Base-by-base conservation (phyloP, 225 moss, liverwort and hornwort genomes). In the Polytrichum formosum region DNA sequence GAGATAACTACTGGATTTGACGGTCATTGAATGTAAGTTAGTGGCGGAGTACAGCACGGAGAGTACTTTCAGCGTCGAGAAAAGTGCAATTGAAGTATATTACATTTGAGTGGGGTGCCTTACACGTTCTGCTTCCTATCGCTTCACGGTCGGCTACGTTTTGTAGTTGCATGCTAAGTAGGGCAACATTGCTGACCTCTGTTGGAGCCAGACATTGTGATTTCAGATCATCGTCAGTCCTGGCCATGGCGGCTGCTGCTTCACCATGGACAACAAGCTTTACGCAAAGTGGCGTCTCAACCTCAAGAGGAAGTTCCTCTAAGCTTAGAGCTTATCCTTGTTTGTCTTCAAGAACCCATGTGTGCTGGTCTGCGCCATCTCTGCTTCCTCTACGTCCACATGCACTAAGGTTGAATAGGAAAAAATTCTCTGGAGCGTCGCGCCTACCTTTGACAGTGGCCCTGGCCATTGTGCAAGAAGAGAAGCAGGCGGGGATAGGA, bases 241-340 rank as follows among this genome's bases (percentile, higher is more conserved):
- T 74, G 84, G 80, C 78, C 19, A 77, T 78, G 81, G 78, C 78
- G 10, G 23, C 20, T 22, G 61, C 17, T 22, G 61, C 29, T 17
- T 73, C 71, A 27, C 73, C 61, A 21, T 76, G 71, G 74, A 67
- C 69, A 28, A 46, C 13, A 46, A 46, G 46, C 16, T 4, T 13
- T 4, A 16, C 46, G 46, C 46, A 46, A 46, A 46, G 16, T 46
- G 63, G 65, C 64, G 61, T 30, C 23, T 64, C 26, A 20, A 53
- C 46, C 31, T 56, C 56, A 17, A 26, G 35, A 26, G 54, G 19
- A 63, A 70, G 56, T 17, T 46, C 59, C 62, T 26, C 56, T 31
- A 26, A 63, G 68, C 20, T 31, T 58, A 55, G 4, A 63, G 55
- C 25, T 28, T 28, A 18, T 59, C n/a, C 7, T 26, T 35, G 27